Evolutionary conservation across 2,329 filamentous ascomycete species (phyloP), one percentile per base, ranked within the genome.

Genomic region (Microdochium trichocladiopsis): DNA sequence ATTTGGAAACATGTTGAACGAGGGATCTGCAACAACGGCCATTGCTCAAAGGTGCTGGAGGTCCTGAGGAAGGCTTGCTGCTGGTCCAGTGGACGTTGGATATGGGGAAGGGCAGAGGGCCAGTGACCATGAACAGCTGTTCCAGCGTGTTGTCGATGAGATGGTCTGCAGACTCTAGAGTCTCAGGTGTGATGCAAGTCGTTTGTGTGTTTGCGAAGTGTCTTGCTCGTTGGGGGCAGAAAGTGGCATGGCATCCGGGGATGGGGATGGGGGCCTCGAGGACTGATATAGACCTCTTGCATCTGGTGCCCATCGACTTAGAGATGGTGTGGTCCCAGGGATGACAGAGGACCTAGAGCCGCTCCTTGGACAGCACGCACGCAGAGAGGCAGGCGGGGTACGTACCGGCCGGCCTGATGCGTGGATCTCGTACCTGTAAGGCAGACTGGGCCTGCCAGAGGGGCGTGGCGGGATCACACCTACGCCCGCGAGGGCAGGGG

Each of bases 1-100:
- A 48, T 61, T 56, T 28, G 62, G 60, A 28, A 66, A 67, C 64
- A 67, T 67, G 49, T 58, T 58, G 51, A 63, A 66, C 12, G 61
- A 56, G 18, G 62, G 63, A 45, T 63, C 59, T 45, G 59, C 55
- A 37, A 60, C 60, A 55, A 63, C 54, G 49, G 63, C 56, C 64
- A 66, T 67, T 31, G 52, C 53, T 31, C 28, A 31, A 14, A 31
- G 28, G 14, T 31, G 28, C 28, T 31, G 8, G 14, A 31, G 28
- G 28, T 8, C 28, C 8, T 8, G 28, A 8, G 8, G 28, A 8
- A 31, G 28, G 28, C 22, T 9, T 23, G 41, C 21, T 45, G 18
- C 22, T 8, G 22, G 41, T 18, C 41, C 14, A 8, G 41, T 45
- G 41, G 16, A 16, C 14, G 18, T 16, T 18, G 8, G 36, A 18